Evolutionary conservation across 23 red algal species (phyloP), one percentile per base, ranked within the genome.

Genomic region (Cyanidium caldarium): DNA sequence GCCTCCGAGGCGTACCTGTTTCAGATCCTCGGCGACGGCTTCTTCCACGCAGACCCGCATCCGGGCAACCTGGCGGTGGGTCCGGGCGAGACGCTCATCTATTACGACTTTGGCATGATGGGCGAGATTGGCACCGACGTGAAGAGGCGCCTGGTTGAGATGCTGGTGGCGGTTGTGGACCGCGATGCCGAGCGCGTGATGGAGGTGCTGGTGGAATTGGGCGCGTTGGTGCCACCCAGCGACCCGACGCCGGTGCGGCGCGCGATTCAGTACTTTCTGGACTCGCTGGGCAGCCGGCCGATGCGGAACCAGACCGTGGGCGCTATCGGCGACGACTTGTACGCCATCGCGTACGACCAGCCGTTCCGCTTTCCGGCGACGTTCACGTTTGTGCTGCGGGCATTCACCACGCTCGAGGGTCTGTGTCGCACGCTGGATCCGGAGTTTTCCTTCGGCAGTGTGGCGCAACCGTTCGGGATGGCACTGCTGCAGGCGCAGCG

Each of bases 71-170:
- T 73, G 56, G 72, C 83, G 0, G 76, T 94, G 23, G 88, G 77
- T 2, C 78, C 86, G 14, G 76, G 81, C 34, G 86, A 89, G 41
- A 68, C 67, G 2, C 77, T 82, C 0, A 78, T 74, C 41, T 74
- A 81, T 65, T 91, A 91, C 44, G 86, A 91, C 70, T 83, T 83
- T 75, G 86, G 86, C 38, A 91, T 91, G 86, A 78, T 91, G 65
- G 86, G 86, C 0, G 73, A 72, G 34, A 41, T 91, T 15, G 68
- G 67, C 33, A 46, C 73, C 35, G 39, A 58, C 44, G 40, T 91
- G 30, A 83, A 83, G 58, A 72, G 77, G 19, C 46, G 79, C 12
- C 46, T 91, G 0, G 77, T 91, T 17, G 75, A 83, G 46, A 71
- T 91, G 25, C 68, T 91, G n/a, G 44, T 66, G 17, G 86, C 72